Evolutionary conservation across 2,329 filamentous ascomycete species (phyloP).

Genomic region (Aspergillus costaricaensis): DNA sequence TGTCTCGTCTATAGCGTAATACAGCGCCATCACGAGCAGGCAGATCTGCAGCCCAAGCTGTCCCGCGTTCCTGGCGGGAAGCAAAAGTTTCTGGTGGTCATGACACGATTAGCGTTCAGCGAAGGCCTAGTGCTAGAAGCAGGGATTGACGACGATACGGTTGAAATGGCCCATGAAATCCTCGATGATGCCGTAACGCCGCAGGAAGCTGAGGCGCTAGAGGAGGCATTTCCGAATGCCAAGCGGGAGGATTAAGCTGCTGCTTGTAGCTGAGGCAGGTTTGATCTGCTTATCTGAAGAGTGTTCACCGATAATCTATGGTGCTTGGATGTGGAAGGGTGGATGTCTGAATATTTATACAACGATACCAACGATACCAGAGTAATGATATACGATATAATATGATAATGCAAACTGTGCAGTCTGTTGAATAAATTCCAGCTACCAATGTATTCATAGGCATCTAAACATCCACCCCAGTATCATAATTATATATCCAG

Average conservation of each 20-base stretch:
- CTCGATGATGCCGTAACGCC: conserved; percentile 79
- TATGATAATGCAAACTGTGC: background rate
- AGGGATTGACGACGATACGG: conserved; percentile 74
- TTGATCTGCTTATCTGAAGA: too few relatives aligned
- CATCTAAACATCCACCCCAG: too few relatives aligned
- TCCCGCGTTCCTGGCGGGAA: conserved; percentile 68
- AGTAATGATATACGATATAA: too few relatives aligned
- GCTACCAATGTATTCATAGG: too few relatives aligned
- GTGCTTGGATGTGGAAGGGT: too few relatives aligned
- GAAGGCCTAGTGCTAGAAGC: conserved; percentile 77
- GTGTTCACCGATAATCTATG: too few relatives aligned
- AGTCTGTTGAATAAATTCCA: background rate
- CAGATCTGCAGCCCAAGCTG: conserved; percentile 73
- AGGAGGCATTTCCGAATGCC: conserved; percentile 47
- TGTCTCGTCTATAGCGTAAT: conserved; percentile 64
- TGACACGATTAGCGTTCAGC: conserved; percentile 83
- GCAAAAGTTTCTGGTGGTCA: conserved; percentile 77
- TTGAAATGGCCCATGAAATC: conserved; percentile 78
- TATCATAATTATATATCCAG: too few relatives aligned
- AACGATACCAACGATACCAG: too few relatives aligned
- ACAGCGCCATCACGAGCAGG: conserved; percentile 60
- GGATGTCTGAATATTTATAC: too few relatives aligned
- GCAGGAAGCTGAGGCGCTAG: conserved; percentile 69
- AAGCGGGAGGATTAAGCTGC: conserved; percentile 27
- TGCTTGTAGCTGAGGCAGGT: too few relatives aligned